phyloP scores from a whole-genome alignment of 192 early-diverging fungal species.

The Gaertneriomyces semiglobifer region DNA sequence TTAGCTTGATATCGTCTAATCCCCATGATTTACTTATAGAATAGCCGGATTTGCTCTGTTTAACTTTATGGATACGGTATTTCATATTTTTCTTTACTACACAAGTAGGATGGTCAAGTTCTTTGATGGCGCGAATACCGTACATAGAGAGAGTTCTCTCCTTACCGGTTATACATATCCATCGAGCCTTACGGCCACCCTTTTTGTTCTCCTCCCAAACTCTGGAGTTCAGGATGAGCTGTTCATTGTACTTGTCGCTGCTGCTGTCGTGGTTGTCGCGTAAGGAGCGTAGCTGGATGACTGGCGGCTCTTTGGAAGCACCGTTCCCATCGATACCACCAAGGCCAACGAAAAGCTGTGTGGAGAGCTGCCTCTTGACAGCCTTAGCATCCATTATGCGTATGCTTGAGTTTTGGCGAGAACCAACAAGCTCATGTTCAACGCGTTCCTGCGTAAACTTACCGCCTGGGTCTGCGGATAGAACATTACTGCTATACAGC shows the following conservation, averaged over 20 bases:
- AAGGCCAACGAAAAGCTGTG: slow-evolving; percentile 30
- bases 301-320: background rate
- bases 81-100: slow-evolving; percentile 35
- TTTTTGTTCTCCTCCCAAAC: slow-evolving; percentile 24
- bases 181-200: slow-evolving; percentile 21
- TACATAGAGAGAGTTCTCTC: background rate
- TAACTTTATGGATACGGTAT: slow-evolving; percentile 44
- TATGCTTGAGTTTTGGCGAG: no score
- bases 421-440: no score
- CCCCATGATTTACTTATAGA: slow-evolving; percentile 41
- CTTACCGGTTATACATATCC: slow-evolving; percentile 34
- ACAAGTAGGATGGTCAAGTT: background rate
- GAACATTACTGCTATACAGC: no score
- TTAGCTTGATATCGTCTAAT: slow-evolving; percentile 48
- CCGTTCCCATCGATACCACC: background rate
- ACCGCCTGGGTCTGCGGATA: no score
- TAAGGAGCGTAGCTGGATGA: no score
- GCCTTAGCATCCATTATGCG: background rate
- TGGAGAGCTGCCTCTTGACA: slow-evolving; percentile 21
- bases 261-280: background rate
- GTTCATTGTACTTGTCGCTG: slow-evolving; percentile 13
- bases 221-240: slow-evolving; percentile 14
- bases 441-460: no score
- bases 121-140: background rate
- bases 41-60: slow-evolving; percentile 35